phyloP scores from a whole-genome alignment of 805 yeast genomes.

The Ogataea nakhonphanomensis region DNA sequence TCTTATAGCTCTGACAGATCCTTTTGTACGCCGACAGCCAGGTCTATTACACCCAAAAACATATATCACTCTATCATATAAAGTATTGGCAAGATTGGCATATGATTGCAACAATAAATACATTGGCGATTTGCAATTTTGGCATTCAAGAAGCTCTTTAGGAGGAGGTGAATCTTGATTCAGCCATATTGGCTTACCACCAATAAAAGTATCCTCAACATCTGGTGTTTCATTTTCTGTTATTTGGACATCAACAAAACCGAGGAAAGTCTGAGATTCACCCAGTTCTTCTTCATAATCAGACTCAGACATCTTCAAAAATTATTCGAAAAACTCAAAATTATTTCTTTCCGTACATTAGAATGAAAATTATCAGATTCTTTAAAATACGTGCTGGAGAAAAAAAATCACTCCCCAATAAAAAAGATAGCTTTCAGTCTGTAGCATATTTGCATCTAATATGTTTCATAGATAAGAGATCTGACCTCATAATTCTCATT shows the following conservation, averaged over 20 bases:
- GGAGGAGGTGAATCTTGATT: slow-evolving; percentile 57
- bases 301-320: slow-evolving; percentile 11
- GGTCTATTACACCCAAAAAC: slow-evolving; percentile 69
- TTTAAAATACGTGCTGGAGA: not conserved
- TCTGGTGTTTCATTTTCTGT: slow-evolving; percentile 44
- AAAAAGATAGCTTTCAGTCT: slow-evolving; percentile 15
- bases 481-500: slow-evolving; percentile 72
- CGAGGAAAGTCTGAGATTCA: slow-evolving; percentile 46
- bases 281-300: slow-evolving; percentile 10
- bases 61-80: slow-evolving; percentile 79
- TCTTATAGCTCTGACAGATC: slow-evolving; percentile 72
- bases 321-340: not conserved
- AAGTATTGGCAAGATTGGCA: slow-evolving; percentile 68
- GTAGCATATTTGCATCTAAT: slow-evolving; percentile 33
- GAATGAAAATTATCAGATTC: no score
- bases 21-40: slow-evolving; percentile 64
- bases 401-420: not conserved
- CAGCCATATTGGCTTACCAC: slow-evolving; percentile 76
- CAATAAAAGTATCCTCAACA: slow-evolving; percentile 71
- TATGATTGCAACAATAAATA: slow-evolving; percentile 73
- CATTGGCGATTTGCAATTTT: slow-evolving; percentile 59
- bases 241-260: slow-evolving; percentile 62
- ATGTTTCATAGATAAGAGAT: slow-evolving; percentile 62
- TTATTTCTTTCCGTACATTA: not conserved
- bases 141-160: slow-evolving; percentile 54